Evolutionary conservation across 2,329 filamentous ascomycete species (phyloP).

Genomic region (Aspergillus tamarii): DNA sequence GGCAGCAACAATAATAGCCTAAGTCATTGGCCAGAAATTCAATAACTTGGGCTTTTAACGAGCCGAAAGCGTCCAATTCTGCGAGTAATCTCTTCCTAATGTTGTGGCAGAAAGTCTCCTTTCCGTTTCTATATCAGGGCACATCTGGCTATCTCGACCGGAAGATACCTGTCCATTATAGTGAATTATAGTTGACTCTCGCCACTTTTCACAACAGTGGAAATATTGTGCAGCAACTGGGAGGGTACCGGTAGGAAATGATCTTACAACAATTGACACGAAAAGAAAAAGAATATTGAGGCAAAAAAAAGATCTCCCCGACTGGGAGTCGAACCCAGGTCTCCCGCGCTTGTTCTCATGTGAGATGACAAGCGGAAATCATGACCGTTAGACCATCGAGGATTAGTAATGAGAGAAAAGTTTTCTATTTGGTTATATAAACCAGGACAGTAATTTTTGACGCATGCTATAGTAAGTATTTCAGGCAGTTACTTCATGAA

Average conservation of each 20-base stretch:
- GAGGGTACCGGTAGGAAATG: neutral
- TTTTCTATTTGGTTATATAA: neutral
- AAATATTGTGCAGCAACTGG: neutral
- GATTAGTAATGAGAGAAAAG: neutral
- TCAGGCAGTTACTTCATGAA: too few relatives aligned
- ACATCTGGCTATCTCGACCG: neutral
- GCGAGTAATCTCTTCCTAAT: neutral
- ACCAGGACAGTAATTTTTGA: too few relatives aligned
- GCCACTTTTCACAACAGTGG: neutral
- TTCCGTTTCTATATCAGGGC: neutral
- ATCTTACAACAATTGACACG: neutral
- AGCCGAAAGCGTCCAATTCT: too few relatives aligned
- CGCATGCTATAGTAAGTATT: too few relatives aligned
- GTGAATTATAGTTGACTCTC: too few relatives aligned
- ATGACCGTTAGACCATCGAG: conserved; percentile 22
- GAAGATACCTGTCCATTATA: too few relatives aligned
- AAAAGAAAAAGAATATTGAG: neutral
- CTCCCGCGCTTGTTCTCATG: conserved; percentile 2
- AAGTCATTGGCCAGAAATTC: too few relatives aligned
- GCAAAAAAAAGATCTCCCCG: neutral
- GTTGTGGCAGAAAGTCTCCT: neutral
- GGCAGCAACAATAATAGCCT: too few relatives aligned
- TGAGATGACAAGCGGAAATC: conserved; percentile 20
- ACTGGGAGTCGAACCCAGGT: conserved; percentile 8
- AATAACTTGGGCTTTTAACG: too few relatives aligned